These are phyloP conservation scores for Psilocybe tampanensis DNA, from an alignment of 768 basidiomycete genomes.

Conservation along the genomic window DNA sequence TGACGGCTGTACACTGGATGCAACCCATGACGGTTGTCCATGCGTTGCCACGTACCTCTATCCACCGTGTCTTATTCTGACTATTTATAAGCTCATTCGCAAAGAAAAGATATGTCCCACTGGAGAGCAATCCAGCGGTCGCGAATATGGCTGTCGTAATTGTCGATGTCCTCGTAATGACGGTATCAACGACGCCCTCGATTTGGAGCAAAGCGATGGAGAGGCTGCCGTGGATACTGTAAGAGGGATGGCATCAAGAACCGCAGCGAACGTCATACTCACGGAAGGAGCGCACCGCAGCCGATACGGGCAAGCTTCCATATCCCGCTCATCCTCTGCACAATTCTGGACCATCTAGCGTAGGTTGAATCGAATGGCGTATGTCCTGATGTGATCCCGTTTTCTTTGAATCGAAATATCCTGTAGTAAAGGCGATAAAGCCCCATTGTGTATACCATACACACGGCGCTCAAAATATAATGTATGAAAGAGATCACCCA, in stretches of 20 bases:
- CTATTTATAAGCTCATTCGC: conserved; percentile 4
- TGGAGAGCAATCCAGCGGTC: conserved; percentile 7
- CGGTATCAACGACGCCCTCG: conserved; percentile 6
- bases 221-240: background rate
- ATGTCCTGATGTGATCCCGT: background rate
- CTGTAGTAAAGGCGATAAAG: conserved; percentile 4
- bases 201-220: conserved; percentile 12
- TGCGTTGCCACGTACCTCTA: conserved; percentile 1
- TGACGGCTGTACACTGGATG: background rate
- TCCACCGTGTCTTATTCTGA: conserved; percentile 6
- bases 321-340: conserved; percentile 4
- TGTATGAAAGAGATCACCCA: background rate
- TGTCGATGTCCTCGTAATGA: conserved; percentile 8
- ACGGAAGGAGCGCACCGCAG: conserved; percentile 12
- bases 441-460: conserved; percentile 5
- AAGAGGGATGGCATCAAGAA: background rate
- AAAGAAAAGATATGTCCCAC: conserved; percentile 8
- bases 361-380: background rate
- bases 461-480: conserved; percentile 1
- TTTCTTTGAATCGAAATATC: conserved; percentile 1
- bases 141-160: conserved; percentile 12
- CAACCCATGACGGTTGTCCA: background rate
- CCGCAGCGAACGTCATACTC: background rate
- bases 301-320: conserved; percentile 12
- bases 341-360: conserved; percentile 4